Conservation (phyloP, 2,329 filamentous ascomycete species). For the Xylariaceae sp. region DNA sequence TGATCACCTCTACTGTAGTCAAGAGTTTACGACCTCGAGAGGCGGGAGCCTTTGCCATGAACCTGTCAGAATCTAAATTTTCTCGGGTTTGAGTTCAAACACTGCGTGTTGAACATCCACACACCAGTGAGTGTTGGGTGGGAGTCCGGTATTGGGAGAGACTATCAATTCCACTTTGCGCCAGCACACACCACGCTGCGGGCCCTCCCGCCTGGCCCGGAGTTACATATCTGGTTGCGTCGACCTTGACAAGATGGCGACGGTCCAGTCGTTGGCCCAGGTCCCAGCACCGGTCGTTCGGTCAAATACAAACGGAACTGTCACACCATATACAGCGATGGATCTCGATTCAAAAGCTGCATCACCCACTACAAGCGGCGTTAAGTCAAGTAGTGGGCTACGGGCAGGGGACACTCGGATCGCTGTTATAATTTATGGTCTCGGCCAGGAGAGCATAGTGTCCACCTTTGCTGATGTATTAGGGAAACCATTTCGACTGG, state of each 20-base stretch:
- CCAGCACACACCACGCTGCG: conserved; percentile 2
- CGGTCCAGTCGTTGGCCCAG: conserved; percentile 46
- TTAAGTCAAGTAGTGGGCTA: conserved; percentile 44
- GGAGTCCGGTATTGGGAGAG: conserved; percentile 3
- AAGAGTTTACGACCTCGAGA: background rate
- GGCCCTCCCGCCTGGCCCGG: conserved; percentile 1
- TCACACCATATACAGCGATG: conserved; percentile 24
- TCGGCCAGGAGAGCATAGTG: conserved; percentile 69
- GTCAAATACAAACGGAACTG: conserved; percentile 33
- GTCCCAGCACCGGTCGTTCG: conserved; percentile 48
- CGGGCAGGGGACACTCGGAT: conserved; percentile 54
- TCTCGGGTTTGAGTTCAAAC: conserved; percentile 7
- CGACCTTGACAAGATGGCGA: conserved; percentile 33
- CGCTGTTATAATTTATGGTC: conserved; percentile 64
- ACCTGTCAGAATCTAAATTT: conserved; percentile 7
- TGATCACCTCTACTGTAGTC: background rate
- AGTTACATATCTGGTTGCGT: conserved; percentile 5
- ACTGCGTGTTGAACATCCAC: background rate
- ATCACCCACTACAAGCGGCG: conserved; percentile 31
- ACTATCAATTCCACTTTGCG: conserved; percentile 2
- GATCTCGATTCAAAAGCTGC: conserved; percentile 25
- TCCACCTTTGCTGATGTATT: conserved; percentile 73
- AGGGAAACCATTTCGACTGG: conserved; percentile 65
- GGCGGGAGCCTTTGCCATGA: conserved; percentile 13
- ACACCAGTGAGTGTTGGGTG: background rate